Conservation (phyloP, 2,329 filamentous ascomycete species). For the Lachnellula occidentalis region DNA sequence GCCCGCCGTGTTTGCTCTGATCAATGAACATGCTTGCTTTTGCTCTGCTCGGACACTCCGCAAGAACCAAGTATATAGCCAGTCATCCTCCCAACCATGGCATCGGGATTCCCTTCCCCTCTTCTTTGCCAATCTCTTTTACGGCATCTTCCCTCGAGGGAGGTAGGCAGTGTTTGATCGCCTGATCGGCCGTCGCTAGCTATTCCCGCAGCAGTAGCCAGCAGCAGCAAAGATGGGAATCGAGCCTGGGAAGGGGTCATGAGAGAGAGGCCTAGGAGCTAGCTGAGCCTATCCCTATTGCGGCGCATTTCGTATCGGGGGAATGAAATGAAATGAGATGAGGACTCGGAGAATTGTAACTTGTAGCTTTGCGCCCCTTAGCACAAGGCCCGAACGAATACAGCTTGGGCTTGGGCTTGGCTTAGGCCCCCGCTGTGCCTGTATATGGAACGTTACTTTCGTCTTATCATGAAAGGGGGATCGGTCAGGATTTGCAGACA, state of each 20-base stretch:
- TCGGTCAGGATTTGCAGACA: not conserved
- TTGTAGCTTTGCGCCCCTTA: not conserved
- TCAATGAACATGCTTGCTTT: not conserved
- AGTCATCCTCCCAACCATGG: not conserved
- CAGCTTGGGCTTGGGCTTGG: too few relatives aligned
- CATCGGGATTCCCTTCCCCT: not conserved
- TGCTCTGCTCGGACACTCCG: not conserved
- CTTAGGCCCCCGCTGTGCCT: not conserved
- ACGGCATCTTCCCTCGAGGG: not conserved
- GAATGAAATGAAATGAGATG: not conserved
- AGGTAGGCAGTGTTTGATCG: not conserved
- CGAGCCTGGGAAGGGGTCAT: too few relatives aligned
- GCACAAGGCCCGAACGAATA: not conserved
- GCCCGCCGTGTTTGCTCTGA: not conserved
- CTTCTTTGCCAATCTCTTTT: not conserved
- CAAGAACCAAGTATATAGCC: slow-evolving; percentile 1
- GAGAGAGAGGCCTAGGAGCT: too few relatives aligned
- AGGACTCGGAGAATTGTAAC: not conserved
- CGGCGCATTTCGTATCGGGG: not conserved
- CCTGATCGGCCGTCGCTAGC: not conserved
- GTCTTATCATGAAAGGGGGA: not conserved
- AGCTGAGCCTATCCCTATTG: not conserved
- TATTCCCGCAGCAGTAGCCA: not conserved
- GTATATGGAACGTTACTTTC: not conserved
- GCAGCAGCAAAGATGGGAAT: not conserved